Evolutionary conservation across 768 basidiomycete species (phyloP).

Genomic region (Chiua virens): DNA sequence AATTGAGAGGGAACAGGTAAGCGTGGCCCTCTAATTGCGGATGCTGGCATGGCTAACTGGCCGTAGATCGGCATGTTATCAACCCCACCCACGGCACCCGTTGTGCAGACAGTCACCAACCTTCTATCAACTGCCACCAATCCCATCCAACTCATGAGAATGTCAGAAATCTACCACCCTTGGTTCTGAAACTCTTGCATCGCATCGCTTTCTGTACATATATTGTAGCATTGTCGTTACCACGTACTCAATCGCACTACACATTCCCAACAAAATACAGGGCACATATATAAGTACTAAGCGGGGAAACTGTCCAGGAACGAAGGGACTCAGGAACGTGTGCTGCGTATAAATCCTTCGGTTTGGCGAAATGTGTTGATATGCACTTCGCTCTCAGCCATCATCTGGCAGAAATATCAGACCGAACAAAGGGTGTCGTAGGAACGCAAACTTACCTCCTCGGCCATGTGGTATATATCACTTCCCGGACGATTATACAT

Average conservation of each 20-base stretch:
- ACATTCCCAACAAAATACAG: neutral
- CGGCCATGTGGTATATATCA: slow-evolving; percentile 87
- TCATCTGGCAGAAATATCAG: slow-evolving; percentile 51
- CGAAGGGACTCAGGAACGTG: slow-evolving; percentile 25
- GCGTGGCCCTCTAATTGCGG: slow-evolving; percentile 1
- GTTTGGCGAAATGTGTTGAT: slow-evolving; percentile 74
- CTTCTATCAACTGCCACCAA: slow-evolving; percentile 86
- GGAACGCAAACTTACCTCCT: slow-evolving; percentile 61
- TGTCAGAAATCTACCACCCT: slow-evolving; percentile 82
- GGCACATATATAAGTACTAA: too few species aligned
- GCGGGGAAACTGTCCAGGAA: neutral
- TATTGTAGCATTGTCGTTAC: slow-evolving; percentile 1
- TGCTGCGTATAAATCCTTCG: slow-evolving; percentile 61
- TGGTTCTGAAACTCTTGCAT: slow-evolving; percentile 59
- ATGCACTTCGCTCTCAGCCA: slow-evolving; percentile 66
- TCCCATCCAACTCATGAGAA: slow-evolving; percentile 78
- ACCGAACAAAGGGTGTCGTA: slow-evolving; percentile 3
- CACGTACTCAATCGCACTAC: neutral
- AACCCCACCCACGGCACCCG: slow-evolving; percentile 39
- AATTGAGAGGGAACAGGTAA: slow-evolving; percentile 78
- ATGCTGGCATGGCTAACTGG: slow-evolving; percentile 3
- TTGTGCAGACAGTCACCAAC: slow-evolving; percentile 80
- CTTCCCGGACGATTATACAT: slow-evolving; percentile 92
- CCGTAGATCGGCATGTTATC: slow-evolving; percentile 22
- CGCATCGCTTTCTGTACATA: neutral